Evolutionary conservation across 768 basidiomycete genomes (phyloP), one percentile per base, ranked within the genome.

Genomic region (Lactifluus rugatus): DNA sequence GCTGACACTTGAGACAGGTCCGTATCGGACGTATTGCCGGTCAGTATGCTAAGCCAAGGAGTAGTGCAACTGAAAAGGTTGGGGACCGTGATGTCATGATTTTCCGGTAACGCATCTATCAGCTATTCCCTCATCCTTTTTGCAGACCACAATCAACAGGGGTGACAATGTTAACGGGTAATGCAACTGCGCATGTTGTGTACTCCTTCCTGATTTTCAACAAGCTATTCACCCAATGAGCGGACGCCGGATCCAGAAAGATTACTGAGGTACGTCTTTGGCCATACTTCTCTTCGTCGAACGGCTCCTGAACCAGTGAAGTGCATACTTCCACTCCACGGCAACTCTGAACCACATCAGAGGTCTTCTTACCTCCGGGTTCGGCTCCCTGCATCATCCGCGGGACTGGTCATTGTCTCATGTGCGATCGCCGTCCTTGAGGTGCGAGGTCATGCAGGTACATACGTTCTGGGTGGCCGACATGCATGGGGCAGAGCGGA

Each of bases 131-230:
- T 32, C 46, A 19, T 25, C 21, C 28, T 47, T 5, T 26, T 31
- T n/a, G 5, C 31, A 41, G 10, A 21, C 21, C 17, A n/a, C 19
- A 17, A 11, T 31, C n/a, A 5, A 23, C 66, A 93, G 95, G 64
- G 96, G 96, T 14, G 95, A 99, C 73, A 98, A 95, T 66, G 85
- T 99, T 46, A 98, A 99, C 65, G 92, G 93, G 82, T 85, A 70
- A 60, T 80, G 66, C 31, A 16, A 23, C 13, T 7, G 3, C 31
- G 23, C 48, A 45, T 36, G n/a, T 36, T 25, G 17, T 26, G 14
- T 11, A 48, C 11, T 25, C 4, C 10, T 14, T 26, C 26, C 23
- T 36, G 34, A 61, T 49, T n/a, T 54, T 42, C 21, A 1, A 51
- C 39, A 65, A 87, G 86, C 5, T 73, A 90, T 26, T 81, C 86